Base-by-base conservation (phyloP, 2,329 filamentous ascomycete species). In the Eutypa lata region DNA sequence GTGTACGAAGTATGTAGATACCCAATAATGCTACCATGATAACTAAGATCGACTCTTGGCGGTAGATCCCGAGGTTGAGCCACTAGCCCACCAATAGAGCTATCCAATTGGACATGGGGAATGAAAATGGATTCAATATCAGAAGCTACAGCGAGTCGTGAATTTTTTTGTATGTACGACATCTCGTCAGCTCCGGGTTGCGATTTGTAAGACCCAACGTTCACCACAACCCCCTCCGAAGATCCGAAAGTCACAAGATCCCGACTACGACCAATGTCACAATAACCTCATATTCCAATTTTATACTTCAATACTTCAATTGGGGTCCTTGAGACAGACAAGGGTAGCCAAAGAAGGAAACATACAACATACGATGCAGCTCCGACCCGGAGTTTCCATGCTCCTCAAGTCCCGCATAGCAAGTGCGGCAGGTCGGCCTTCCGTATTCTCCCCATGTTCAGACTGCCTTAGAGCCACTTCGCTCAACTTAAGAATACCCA, bases 361-460 rank as follows among this genome's bases (percentile, higher is more conserved):
- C 26, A 10, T 10, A 31, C 26, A n/a, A 31, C 58, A 64, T 58
- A 56, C 56, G 59, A 84, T 84, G 80, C 80, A 76, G 72, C 75
- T 83, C 68, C 78, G 75, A 68, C 71, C 75, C 55, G 76, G 79
- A 73, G 76, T 79, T 68, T 74, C 75, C 62, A 69, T 72, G 72
- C 74, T 83, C 63, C 71, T 74, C 53, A 67, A 71, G 61, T 71
- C 73, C 59, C 71, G 68, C 52, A 28, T 45, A 45, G 22, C 22
- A 24, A 8, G n/a, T 11, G 60, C 64, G 51, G 65, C 62, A 49
- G 58, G 70, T 47, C 70, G 64, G 54, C 61, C 63, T 53, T 65
- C 70, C 55, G 61, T 70, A 53, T 65, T 68, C 60, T 71, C 70
- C 55, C 59, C 67, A 53, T 77, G 73, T 59, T 69, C 69, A 47